phyloP scores from a whole-genome alignment of 345 rosid species.

The Rhodamnia rubescens region DNA sequence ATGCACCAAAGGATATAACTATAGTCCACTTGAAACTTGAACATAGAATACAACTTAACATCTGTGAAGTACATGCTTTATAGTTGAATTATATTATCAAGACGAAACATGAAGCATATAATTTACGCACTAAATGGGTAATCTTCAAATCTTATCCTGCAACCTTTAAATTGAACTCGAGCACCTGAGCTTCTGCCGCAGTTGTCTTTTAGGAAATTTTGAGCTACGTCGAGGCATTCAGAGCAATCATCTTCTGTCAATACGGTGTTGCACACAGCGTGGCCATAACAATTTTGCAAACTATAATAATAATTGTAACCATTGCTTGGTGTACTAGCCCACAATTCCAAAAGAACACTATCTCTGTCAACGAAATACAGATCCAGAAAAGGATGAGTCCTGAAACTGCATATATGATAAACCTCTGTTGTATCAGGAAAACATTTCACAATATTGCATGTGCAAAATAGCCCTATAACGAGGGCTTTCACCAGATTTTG shows the following conservation, averaged over 20 bases:
- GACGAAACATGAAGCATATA: not conserved
- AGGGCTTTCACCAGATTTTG: not conserved
- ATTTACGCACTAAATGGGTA: not conserved
- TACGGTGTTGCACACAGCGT: not conserved
- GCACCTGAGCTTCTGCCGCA: not conserved
- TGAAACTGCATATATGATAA: not conserved
- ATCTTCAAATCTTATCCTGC: not conserved
- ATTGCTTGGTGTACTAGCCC: not conserved
- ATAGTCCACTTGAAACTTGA: no score
- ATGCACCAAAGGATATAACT: no score
- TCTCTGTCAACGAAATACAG: not conserved
- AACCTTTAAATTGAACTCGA: not conserved
- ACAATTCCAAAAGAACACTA: not conserved
- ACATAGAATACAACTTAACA: not conserved
- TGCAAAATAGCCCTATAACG: not conserved
- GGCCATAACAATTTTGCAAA: not conserved
- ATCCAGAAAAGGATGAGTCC: not conserved
- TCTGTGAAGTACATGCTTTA: not conserved
- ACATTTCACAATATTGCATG: not conserved
- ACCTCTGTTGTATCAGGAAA: not conserved
- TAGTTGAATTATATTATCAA: not conserved
- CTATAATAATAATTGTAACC: not conserved
- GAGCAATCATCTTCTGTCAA: not conserved
- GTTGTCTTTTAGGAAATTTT: not conserved
- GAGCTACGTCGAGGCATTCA: not conserved